These are phyloP conservation scores for Lentinula sp. DNA, from an alignment of 768 basidiomycete species.

Conservation along the genomic window DNA sequence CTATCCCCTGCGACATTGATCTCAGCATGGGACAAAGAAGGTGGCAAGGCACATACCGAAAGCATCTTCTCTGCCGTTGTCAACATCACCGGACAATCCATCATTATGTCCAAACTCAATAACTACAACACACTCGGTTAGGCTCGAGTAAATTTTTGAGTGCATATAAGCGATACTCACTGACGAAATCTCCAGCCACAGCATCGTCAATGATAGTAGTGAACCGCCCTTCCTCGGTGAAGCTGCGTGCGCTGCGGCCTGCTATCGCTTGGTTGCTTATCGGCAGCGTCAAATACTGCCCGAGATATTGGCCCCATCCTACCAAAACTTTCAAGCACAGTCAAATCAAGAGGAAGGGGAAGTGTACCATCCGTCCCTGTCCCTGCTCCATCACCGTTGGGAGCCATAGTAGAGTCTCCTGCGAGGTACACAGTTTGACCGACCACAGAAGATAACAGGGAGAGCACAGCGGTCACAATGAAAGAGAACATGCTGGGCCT, in stretches of 20 bases:
- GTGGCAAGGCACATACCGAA: slow-evolving; percentile 17
- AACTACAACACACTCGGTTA: slow-evolving; percentile 6
- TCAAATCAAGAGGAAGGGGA: too few relatives aligned
- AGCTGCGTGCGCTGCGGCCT: slow-evolving; percentile 40
- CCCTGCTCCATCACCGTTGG: slow-evolving; percentile 29
- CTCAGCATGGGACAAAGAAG: not conserved
- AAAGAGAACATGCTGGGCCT: not conserved
- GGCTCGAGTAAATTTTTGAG: not conserved
- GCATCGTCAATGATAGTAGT: slow-evolving; percentile 32
- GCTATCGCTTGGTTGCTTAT: slow-evolving; percentile 41
- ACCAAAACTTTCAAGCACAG: not conserved
- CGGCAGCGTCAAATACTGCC: slow-evolving; percentile 32
- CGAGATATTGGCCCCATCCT: slow-evolving; percentile 43
- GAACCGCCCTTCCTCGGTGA: slow-evolving; percentile 42
- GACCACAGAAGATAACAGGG: not conserved
- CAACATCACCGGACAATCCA: slow-evolving; percentile 16
- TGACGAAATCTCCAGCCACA: slow-evolving; percentile 32
- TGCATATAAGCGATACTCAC: slow-evolving; percentile 9
- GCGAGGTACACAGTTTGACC: slow-evolving; percentile 34
- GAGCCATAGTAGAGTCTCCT: slow-evolving; percentile 41
- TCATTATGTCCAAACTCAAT: slow-evolving; percentile 25
- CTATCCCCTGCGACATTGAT: slow-evolving; percentile 15
- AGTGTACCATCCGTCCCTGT: slow-evolving; percentile 21
- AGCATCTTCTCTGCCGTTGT: slow-evolving; percentile 37
- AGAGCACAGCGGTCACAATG: not conserved